Evolutionary conservation across 257 asterid genomes (phyloP).

Genomic region (Schizonepeta tenuifolia): DNA sequence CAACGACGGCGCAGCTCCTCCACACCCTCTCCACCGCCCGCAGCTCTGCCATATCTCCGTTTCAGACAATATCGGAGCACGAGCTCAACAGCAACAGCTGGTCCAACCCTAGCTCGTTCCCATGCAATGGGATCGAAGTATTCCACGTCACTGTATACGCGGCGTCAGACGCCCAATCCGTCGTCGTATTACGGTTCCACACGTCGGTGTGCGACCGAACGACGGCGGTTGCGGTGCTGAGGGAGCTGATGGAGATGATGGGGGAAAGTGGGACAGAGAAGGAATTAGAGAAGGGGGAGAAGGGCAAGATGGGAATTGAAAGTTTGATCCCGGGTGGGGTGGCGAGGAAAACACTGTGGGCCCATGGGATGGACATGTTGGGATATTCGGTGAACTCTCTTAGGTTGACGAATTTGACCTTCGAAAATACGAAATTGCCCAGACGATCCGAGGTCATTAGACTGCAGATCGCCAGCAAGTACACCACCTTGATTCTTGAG

Average conservation of each 20-base stretch:
- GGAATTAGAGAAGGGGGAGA: conserved; percentile 39
- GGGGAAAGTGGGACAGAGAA: conserved; percentile 22
- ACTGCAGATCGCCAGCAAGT: conserved; percentile 42
- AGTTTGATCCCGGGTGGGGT: conserved; percentile 53
- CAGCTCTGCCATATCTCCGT: conserved; percentile 37
- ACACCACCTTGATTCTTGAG: conserved; percentile 51
- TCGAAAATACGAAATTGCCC: conserved; percentile 47
- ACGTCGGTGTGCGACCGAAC: conserved; percentile 71
- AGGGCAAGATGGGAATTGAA: conserved; percentile 58
- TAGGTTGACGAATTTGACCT: conserved; percentile 55
- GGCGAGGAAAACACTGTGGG: conserved; percentile 66
- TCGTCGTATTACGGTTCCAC: conserved; percentile 55
- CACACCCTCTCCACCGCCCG: neutral
- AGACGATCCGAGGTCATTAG: conserved; percentile 61
- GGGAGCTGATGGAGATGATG: conserved; percentile 62
- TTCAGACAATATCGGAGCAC: conserved; percentile 54
- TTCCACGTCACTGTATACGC: conserved; percentile 43
- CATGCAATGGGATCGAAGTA: conserved; percentile 51
- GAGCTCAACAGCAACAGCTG: conserved; percentile 56
- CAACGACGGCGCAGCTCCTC: conserved; percentile 43
- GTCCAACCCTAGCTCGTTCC: conserved; percentile 51
- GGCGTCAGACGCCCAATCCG: conserved; percentile 35
- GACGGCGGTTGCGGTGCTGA: conserved; percentile 63
- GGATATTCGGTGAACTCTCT: conserved; percentile 66
- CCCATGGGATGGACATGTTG: conserved; percentile 63